Evolutionary conservation across 176 grass and related monocot genomes (phyloP).

Genomic region (Bolboschoenus planiculmis): DNA sequence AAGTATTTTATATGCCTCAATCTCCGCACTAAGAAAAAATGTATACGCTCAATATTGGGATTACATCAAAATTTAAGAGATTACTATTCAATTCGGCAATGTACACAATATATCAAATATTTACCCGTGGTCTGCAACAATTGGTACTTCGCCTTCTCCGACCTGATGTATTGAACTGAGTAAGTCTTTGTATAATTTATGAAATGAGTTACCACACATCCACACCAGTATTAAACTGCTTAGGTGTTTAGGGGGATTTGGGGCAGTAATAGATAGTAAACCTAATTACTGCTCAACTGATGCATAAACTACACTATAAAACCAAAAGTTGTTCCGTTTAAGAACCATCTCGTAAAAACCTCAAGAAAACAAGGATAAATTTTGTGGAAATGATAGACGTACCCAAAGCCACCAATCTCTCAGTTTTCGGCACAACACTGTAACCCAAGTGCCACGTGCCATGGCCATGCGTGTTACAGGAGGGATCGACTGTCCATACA

Average conservation of each 20-base stretch:
- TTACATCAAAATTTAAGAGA: background rate
- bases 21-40: constrained; percentile 46
- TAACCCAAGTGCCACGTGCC: constrained; percentile 71
- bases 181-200: constrained; percentile 33
- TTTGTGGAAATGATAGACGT: constrained; percentile 24
- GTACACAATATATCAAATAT: constrained; percentile 6
- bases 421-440: constrained; percentile 78
- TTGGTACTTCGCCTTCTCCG: constrained; percentile 75
- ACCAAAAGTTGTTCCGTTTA: background rate
- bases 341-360: background rate
- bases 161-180: constrained; percentile 50
- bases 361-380: background rate
- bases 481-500: constrained; percentile 65
- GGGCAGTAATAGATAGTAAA: background rate
- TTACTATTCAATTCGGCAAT: background rate
- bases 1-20: constrained; percentile 64
- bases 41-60: constrained; percentile 1
- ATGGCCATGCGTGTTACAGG: constrained; percentile 70
- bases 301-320: background rate
- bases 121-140: constrained; percentile 85
- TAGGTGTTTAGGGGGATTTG: background rate
- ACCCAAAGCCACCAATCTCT: constrained; percentile 99
- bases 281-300: background rate
- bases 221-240: background rate
- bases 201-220: constrained; percentile 17